Evolutionary conservation across 257 asterid genomes (phyloP).

Genomic region (Nicotiana tabacum): DNA sequence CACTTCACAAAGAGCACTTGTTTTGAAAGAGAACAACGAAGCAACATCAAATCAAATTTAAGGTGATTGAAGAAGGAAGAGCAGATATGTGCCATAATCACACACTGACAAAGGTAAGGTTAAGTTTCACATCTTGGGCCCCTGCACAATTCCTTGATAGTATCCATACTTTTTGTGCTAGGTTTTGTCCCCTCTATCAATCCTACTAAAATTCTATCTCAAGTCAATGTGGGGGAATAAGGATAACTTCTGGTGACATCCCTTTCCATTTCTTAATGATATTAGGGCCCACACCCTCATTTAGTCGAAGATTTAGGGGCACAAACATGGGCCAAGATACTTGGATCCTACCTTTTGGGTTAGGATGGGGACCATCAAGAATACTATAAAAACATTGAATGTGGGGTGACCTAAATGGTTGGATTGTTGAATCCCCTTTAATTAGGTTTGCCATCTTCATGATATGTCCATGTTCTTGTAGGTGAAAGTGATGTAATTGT

Average conservation of each 20-base stretch:
- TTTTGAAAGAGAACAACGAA: background rate
- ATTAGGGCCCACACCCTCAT: background rate
- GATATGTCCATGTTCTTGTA: conserved; percentile 6
- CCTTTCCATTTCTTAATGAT: conserved; percentile 1
- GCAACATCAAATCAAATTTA: background rate
- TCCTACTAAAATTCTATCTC: background rate
- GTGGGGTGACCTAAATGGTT: background rate
- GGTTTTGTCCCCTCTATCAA: conserved; percentile 6
- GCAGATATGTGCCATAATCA: background rate
- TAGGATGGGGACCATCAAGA: background rate
- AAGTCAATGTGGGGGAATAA: background rate
- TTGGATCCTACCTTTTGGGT: conserved; percentile 6
- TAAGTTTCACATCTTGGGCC: conserved; percentile 13
- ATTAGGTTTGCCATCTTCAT: conserved; percentile 11
- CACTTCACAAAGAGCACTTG: background rate
- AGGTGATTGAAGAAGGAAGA: background rate
- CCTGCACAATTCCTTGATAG: background rate
- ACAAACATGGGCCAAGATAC: conserved; percentile 2
- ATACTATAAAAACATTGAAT: background rate
- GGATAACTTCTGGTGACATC: conserved; percentile 2
- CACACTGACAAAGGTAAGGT: background rate
- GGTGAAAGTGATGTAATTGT: conserved; percentile 1
- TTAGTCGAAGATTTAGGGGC: background rate
- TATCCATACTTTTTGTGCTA: conserved; percentile 3
- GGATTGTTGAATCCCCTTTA: background rate